Conservation (phyloP, 495 filamentous ascomycete species). For the Neurospora intermedia region DNA sequence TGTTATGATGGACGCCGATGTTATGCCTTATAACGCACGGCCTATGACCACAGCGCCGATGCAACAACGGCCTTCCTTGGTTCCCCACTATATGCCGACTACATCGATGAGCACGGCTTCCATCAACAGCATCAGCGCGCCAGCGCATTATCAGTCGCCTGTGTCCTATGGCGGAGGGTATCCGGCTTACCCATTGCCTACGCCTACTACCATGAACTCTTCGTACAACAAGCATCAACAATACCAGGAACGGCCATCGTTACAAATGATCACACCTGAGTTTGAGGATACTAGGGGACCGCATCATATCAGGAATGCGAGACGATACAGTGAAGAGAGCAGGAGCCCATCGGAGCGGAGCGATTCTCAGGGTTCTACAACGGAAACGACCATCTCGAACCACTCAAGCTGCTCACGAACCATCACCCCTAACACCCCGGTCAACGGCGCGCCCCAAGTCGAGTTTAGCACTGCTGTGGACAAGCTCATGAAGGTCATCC, state of each 20-base stretch:
- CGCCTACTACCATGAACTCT: slow-evolving; percentile 9
- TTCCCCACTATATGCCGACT: slow-evolving; percentile 24
- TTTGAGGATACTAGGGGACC: background rate
- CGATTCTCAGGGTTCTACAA: slow-evolving; percentile 19
- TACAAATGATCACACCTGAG: slow-evolving; percentile 10
- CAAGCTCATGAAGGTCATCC: slow-evolving; percentile 85
- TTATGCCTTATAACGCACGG: slow-evolving; percentile 27
- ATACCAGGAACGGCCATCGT: slow-evolving; percentile 20
- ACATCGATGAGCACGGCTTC: slow-evolving; percentile 24
- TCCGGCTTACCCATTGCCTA: slow-evolving; percentile 22
- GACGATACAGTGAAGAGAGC: slow-evolving; percentile 13
- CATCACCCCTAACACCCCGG: slow-evolving; percentile 16
- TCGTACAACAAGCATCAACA: slow-evolving; percentile 30
- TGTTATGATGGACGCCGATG: slow-evolving; percentile 24
- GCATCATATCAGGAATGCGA: slow-evolving; percentile 8
- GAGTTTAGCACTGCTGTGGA: slow-evolving; percentile 77
- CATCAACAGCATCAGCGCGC: slow-evolving; percentile 24
- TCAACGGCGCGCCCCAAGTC: slow-evolving; percentile 25
- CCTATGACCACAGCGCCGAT: slow-evolving; percentile 16
- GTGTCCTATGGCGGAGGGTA: slow-evolving; percentile 23
- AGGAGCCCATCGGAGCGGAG: slow-evolving; percentile 28
- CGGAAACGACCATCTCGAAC: slow-evolving; percentile 4
- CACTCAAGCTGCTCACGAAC: slow-evolving; percentile 12
- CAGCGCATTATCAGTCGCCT: slow-evolving; percentile 20
- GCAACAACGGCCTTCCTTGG: slow-evolving; percentile 16